Evolutionary conservation across 352 stramenopile genomes (phyloP).

Genomic region (Phytophthora chlamydospora): DNA sequence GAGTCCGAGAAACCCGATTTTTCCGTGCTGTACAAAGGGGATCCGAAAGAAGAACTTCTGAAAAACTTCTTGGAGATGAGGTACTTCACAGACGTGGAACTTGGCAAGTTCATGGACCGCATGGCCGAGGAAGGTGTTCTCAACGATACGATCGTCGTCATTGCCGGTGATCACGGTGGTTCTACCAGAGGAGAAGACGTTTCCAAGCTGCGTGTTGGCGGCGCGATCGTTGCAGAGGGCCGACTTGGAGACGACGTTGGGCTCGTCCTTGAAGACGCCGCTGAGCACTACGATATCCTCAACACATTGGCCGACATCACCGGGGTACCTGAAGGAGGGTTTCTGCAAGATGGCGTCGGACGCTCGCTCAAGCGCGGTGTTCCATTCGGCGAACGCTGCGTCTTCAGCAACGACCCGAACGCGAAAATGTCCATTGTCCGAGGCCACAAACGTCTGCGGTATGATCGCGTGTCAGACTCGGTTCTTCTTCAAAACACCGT

Average conservation of each 20-base stretch:
- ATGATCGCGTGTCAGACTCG: not conserved
- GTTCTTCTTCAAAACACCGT: not conserved
- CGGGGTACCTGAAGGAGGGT: slow-evolving; percentile 46
- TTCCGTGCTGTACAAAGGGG: slow-evolving; percentile 40
- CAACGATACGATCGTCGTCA: slow-evolving; percentile 59
- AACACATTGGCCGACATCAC: slow-evolving; percentile 67
- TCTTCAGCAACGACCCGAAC: slow-evolving; percentile 59
- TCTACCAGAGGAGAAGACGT: slow-evolving; percentile 30
- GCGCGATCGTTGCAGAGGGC: slow-evolving; percentile 47
- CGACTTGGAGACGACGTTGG: slow-evolving; percentile 43
- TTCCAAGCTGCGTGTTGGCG: slow-evolving; percentile 40
- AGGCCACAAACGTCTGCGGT: slow-evolving; percentile 19
- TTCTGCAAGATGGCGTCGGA: slow-evolving; percentile 56
- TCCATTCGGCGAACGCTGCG: slow-evolving; percentile 24
- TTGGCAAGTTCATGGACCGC: slow-evolving; percentile 54
- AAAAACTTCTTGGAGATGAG: slow-evolving; percentile 60
- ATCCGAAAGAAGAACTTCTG: slow-evolving; percentile 29
- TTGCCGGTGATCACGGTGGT: slow-evolving; percentile 50
- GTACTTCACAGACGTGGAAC: slow-evolving; percentile 54
- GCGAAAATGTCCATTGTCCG: slow-evolving; percentile 47
- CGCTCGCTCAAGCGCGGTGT: slow-evolving; percentile 54
- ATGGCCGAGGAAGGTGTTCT: slow-evolving; percentile 45
- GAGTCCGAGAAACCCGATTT: slow-evolving; percentile 49
- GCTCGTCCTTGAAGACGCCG: slow-evolving; percentile 39
- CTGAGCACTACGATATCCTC: slow-evolving; percentile 57